Base-by-base conservation (phyloP, 202 grass and related monocot genomes). In the Zoysia matrella region DNA sequence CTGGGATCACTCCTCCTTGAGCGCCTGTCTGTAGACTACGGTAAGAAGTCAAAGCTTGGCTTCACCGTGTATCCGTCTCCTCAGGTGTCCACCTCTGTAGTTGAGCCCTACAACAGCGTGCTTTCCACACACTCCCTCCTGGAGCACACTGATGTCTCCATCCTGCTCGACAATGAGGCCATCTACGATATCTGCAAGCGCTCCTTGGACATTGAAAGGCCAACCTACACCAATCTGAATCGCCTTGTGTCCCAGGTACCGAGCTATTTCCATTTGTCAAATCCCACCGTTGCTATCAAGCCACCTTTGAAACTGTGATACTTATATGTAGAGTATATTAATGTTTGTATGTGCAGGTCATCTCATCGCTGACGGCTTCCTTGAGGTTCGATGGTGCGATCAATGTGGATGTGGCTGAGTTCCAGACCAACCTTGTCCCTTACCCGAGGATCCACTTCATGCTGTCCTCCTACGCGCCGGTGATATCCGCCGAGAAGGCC, bases 91-190 rank as follows among this genome's bases (percentile, higher is more conserved):
- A 94, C 92, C 82, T 94, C 89, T 53, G 92, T 92, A 48, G 92
- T 94, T 39, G 92, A 94, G 71, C 92, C 92, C 50, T 94, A 94
- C 92, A 94, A 94, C 77, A 94, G 92, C 10, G 89, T 94, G 76
- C 8, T 91, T 41, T 92, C 92, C 36, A 94, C 92, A 46, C 92
- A 90, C 82, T 83, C 84, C 15, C 89, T 94, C 18, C 74, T 94
- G 47, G 87, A 90, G 89, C 92, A 94, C 60, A 94, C 92, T n/a
- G 92, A 94, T 86, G 89, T 94, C 61, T 83, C 92, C 46, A 88
- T 94, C 70, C 74, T 94, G 65, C 89, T 91, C 15, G 92, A 94
- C 78, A 94, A 91, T 3, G 92, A 94, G 84, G 92, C 92, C 72
- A 94, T 94, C 80, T 94, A 94, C 36, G 89, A 94, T 74, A 92